Evolutionary conservation across 768 basidiomycete genomes (phyloP), one percentile per base, ranked within the genome.

Genomic region (Hemileccinum rubropunctum): DNA sequence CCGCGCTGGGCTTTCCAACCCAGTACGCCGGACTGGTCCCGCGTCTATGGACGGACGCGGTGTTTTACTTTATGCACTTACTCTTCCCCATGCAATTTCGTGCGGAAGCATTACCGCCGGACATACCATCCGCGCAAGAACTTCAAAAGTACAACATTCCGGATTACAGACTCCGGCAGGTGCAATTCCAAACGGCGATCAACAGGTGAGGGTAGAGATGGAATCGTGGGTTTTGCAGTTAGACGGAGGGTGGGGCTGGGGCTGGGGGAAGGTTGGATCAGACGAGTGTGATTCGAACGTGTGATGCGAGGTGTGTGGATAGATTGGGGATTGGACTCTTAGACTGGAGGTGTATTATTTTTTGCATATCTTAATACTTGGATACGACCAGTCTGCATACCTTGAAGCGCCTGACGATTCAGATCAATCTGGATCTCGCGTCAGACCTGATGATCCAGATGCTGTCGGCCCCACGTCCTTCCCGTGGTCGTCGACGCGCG

Each of bases 111-210:
- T 67, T 98, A 97, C 66, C 84, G 86, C 51, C 78, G 95, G 57
- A 94, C 95, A 21, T 97, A 97, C 70, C 73, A 72, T 56, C 95
- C 97, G 1, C 78, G 83, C 95, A 98, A 65, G 97, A 99, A 65
- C 79, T 99, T n/a, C 95, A 98, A 73, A 98, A 97, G 72, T 98
- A 95, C 75, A 95, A 97, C 69, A 86, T 97, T 49, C 93, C 92
- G 4, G 93, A 95, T 62, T 99, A 98, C 66, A 79, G 97, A 36
- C 97, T 97, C 3, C 79, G 97, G 50, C 95, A 98, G 70, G 97
- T 95, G 70, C 97, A 98, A 86, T 97, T 97, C 73, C 94, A 98
- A 70, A 97, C 98, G 67, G 97, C 97, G 14, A 99, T 99, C 78
- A 98, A 98, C 71, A 99, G 68, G 97, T 99, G 12, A 84, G 97